Conservation (phyloP, 257 asterid species). For the Nicotiana obtusifolia region DNA sequence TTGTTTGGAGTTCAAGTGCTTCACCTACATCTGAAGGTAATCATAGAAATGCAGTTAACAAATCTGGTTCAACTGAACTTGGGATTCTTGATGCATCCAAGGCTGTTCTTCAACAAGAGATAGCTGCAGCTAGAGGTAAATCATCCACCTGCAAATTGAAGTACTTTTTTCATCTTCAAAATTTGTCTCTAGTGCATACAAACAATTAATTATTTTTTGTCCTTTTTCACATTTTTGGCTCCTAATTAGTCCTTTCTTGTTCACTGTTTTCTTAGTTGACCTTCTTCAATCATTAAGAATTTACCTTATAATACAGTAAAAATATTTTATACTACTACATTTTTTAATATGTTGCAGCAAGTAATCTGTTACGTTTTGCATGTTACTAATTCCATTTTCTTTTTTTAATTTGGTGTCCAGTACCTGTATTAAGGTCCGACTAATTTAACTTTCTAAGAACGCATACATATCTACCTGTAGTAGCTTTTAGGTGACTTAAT, state of each 20-base stretch:
- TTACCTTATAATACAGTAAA: too few relatives aligned
- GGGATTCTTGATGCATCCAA: slow-evolving; percentile 44
- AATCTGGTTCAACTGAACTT: slow-evolving; percentile 41
- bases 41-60: slow-evolving; percentile 44
- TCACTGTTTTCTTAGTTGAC: neutral
- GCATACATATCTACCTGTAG: too few relatives aligned
- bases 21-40: slow-evolving; percentile 82
- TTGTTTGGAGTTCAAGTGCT: slow-evolving; percentile 93
- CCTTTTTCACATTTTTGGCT: neutral
- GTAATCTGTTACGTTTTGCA: neutral
- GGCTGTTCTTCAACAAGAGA: slow-evolving; percentile 43
- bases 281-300: neutral
- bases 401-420: too few relatives aligned
- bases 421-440: too few relatives aligned
- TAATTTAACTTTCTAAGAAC: too few relatives aligned
- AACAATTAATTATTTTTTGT: neutral
- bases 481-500: neutral
- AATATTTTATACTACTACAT: neutral
- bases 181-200: slow-evolving; percentile 1
- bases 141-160: neutral
- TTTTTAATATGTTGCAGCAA: too few relatives aligned
- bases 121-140: slow-evolving; percentile 51
- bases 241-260: neutral
- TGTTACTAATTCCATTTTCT: too few relatives aligned
- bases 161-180: neutral